Evolutionary conservation across 495 filamentous ascomycete species (phyloP), one percentile per base, ranked within the genome.

Genomic region (Talaromyces borbonicus): DNA sequence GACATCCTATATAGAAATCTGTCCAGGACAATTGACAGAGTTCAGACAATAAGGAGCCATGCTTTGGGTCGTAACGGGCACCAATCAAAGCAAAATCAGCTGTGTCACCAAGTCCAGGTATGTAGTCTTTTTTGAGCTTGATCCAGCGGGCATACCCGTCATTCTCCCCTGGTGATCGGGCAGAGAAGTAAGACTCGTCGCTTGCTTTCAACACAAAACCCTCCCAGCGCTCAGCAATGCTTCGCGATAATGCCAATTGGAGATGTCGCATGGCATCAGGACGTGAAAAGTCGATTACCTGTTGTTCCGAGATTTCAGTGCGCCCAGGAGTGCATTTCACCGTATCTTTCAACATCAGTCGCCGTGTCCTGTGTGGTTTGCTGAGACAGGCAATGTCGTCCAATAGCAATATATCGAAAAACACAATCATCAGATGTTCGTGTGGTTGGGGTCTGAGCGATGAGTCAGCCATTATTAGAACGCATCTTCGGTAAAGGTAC

Each of bases 41-140:
- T n/a, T 73, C 36, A 57, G 69, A 43, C 6, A 68, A 20, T 19
- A 58, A 41, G 5, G 55, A 64, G 2, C 71, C 79, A 52, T 79
- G 79, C 37, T 65, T 68, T 8, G 77, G 62, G 49, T 83, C 75
- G 49, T 81, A 86, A 1, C 73, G 72, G 5, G 74, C 87, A 4
- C 85, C 88, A 25, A 94, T 63, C 5, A 90, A 71, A 1, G 83
- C 78, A 51, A 95, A 83, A 57, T 94, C 88, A 1, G 83, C 79
- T 31, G 85, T 81, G 52, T 93, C 87, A 1, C 87, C 88, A 52
- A 88, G 72, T 5, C 79, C 77, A 15, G 67, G 68, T n/a, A 95
- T 83, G 49, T 93, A 95, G 52, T 93, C 87, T 51, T 90, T 93
- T 58, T 95, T 95, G 22, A 95, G 56, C 61, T 94, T 95, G 54